Evolutionary conservation across 129 eudicot species (phyloP).

Genomic region (Saussurea involucrata): DNA sequence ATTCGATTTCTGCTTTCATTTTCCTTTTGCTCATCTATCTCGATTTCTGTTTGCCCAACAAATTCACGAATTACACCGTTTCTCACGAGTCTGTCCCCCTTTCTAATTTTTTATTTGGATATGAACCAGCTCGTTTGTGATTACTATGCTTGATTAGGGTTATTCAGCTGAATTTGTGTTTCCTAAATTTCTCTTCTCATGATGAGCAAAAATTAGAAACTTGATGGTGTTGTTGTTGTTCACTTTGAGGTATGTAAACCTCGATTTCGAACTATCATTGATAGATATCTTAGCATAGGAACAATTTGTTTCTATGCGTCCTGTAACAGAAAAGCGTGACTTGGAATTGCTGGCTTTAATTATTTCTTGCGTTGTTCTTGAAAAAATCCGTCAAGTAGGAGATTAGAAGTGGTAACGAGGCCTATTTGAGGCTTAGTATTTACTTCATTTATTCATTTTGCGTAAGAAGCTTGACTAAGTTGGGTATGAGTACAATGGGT

Average conservation of each 20-base stretch:
- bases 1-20: background rate
- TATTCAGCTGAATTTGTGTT: conserved; percentile 8
- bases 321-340: background rate
- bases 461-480: background rate
- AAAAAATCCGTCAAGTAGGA: background rate
- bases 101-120: background rate
- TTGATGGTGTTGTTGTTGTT: conserved; percentile 10
- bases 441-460: background rate
- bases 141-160: conserved; percentile 9
- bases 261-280: background rate
- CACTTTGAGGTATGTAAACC: conserved; percentile 20
- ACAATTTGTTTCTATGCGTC: background rate
- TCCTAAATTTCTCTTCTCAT: background rate
- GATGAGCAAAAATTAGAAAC: conserved; percentile 23
- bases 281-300: background rate
- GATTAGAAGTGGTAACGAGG: background rate
- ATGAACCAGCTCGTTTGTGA: background rate
- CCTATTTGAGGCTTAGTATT: background rate
- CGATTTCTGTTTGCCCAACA: conserved; percentile 6
- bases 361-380: background rate
- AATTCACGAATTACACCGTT: conserved; percentile 11
- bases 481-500: background rate
- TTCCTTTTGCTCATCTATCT: background rate
- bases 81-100: background rate
- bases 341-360: conserved; percentile 5